Evolutionary conservation across 352 stramenopile species (phyloP).

Genomic region (Phytophthora kernoviae): DNA sequence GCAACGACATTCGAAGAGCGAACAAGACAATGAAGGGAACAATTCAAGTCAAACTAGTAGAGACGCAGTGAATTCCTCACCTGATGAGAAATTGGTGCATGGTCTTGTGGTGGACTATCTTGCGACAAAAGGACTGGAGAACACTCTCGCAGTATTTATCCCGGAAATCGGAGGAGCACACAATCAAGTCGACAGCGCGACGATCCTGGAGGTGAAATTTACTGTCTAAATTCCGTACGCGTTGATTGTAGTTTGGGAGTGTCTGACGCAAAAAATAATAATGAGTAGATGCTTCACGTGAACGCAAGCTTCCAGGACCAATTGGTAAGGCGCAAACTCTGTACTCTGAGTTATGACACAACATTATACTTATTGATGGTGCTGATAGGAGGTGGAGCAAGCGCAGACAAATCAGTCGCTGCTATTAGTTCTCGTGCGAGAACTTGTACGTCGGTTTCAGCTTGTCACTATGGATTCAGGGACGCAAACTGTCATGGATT

Average conservation of each 20-base stretch:
- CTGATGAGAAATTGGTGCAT: conserved; percentile 60
- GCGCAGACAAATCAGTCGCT: conserved; percentile 20
- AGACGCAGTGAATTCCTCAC: conserved; percentile 19
- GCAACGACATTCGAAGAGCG: conserved; percentile 22
- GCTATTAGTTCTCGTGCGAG: conserved; percentile 41
- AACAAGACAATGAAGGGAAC: conserved; percentile 8
- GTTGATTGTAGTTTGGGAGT: not conserved
- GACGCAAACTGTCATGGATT: conserved; percentile 71
- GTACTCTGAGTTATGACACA: not conserved
- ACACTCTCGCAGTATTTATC: conserved; percentile 71
- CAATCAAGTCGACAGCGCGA: conserved; percentile 48
- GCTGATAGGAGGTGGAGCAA: conserved; percentile 24
- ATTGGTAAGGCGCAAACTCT: conserved; percentile 26
- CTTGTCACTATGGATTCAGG: conserved; percentile 46
- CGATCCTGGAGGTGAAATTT: conserved; percentile 45
- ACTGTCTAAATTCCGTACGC: not conserved
- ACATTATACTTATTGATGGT: not conserved
- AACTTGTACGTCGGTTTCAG: conserved; percentile 39
- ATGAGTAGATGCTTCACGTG: conserved; percentile 42
- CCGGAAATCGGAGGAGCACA: conserved; percentile 59
- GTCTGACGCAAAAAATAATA: not conserved
- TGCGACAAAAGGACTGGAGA: conserved; percentile 47
- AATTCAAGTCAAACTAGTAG: conserved; percentile 6
- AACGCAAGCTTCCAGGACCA: conserved; percentile 21
- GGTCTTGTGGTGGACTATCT: conserved; percentile 69